Base-by-base conservation (phyloP, 441 rosid genomes). In the Metrosideros polymorpha region DNA sequence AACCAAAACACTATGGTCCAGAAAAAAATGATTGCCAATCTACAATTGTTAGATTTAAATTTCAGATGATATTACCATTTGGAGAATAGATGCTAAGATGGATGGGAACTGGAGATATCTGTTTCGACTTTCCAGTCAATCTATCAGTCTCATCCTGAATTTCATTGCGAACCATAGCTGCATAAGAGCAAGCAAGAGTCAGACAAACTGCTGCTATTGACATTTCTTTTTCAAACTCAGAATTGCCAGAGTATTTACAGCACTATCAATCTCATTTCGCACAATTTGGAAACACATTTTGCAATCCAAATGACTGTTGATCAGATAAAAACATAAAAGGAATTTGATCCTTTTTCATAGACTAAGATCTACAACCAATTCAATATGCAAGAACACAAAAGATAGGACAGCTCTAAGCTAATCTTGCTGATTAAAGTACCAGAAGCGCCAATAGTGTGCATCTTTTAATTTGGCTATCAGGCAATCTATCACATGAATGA, bases 131-230 rank as follows among this genome's bases (percentile, higher is more conserved):
- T 45, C 88, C 85, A 39, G 86, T 86, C 71, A 83, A 43, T 24
- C 88, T 83, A 25, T 86, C 86, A 1, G 86, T 86, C 57, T 71
- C 86, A 0, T 83, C 85, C 55, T 83, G 86, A 51, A 86, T 83
- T 71, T 86, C 88, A 19, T 83, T 39, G 54, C 88, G 85, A 75
- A 84, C 88, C 42, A 83, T 25, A 76, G 85, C 88, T 86, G 85
- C 86, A 86, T 18, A 83, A 14, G 19, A 63, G n/a, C 3, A 71
- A 39, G 39, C 55, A 51, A 52, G 14, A 25, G 71, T 49, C 50
- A 55, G 51, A 42, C 61, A 32, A 61, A 43, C 47, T 66, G 77
- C 77, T 66, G 45, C 45, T 66, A 66, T 19, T 66, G 77, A 19
- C 77, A 66, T 22, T 61, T 61, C 75, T 61, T 30, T 61, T 61